These are phyloP conservation scores for Tympanopsis confertula DNA, from an alignment of 2,329 filamentous ascomycete genomes.

Conservation along the genomic window DNA sequence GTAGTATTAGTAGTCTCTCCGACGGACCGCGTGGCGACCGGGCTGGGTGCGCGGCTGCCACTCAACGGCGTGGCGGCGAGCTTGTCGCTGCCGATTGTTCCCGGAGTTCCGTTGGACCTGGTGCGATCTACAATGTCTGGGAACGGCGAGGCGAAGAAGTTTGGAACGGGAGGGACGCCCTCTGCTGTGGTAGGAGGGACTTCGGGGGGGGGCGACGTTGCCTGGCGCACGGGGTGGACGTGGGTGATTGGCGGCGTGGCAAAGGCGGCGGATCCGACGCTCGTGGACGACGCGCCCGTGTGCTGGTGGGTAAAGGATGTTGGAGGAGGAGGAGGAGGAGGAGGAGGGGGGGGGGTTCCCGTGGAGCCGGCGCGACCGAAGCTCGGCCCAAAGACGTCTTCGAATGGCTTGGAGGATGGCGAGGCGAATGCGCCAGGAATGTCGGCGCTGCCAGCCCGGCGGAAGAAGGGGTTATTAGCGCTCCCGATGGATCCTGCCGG, in stretches of 20 bases:
- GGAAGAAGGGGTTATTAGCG: conserved; percentile 92
- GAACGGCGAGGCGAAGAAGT: too few relatives aligned
- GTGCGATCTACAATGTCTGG: background rate
- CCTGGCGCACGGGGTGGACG: conserved; percentile 50
- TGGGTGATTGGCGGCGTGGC: conserved; percentile 45
- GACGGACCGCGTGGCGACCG: conserved; percentile 30
- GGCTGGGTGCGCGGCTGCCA: conserved; percentile 15
- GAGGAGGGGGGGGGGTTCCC: conserved; percentile 27
- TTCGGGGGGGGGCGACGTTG: conserved; percentile 27
- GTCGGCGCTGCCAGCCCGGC: conserved; percentile 51
- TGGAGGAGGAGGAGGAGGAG: conserved; percentile 18
- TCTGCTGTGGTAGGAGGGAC: conserved; percentile 7
- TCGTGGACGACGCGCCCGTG: conserved; percentile 42
- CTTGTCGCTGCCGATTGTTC: conserved; percentile 8
- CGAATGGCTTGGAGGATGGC: conserved; percentile 46
- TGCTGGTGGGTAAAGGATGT: conserved; percentile 53
- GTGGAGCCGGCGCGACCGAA: conserved; percentile 33
- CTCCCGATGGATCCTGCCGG: conserved; percentile 58
- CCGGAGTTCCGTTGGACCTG: background rate
- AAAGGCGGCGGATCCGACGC: conserved; percentile 30
- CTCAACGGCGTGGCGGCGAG: conserved; percentile 6
- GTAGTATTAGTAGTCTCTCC: conserved; percentile 15
- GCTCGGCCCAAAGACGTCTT: conserved; percentile 73
- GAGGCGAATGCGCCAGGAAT: conserved; percentile 42
- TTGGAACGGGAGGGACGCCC: conserved; percentile 11